Conservation (phyloP, 169 alveolate species). For the Cryptosporidium bovis region DNA sequence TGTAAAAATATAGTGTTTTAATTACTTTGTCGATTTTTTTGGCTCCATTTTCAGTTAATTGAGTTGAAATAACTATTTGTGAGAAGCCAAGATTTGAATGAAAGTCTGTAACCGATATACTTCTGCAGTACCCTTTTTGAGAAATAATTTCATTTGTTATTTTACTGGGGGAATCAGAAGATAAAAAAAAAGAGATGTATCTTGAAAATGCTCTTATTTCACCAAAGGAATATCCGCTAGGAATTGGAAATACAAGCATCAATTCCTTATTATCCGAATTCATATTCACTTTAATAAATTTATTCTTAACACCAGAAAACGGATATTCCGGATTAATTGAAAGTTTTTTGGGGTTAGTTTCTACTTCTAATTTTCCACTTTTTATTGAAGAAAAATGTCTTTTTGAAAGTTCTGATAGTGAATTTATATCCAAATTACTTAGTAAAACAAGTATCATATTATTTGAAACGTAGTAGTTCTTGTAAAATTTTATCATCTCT, state of each 20-base stretch:
- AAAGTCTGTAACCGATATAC: slow-evolving; percentile 1
- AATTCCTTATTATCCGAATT: neutral
- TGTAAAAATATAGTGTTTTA: neutral
- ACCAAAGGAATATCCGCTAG: neutral
- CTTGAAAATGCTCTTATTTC: slow-evolving; percentile 8
- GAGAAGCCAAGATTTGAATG: slow-evolving; percentile 40
- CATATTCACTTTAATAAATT: slow-evolving; percentile 9
- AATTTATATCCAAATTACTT: slow-evolving; percentile 5
- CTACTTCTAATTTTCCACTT: neutral
- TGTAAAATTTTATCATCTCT: slow-evolving; percentile 21
- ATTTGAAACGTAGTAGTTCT: slow-evolving; percentile 33
- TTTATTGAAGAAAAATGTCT: slow-evolving; percentile 27
- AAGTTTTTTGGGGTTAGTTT: slow-evolving; percentile 10
- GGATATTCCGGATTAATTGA: slow-evolving; percentile 27
- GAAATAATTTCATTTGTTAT: neutral
- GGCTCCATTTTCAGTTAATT: slow-evolving; percentile 10
- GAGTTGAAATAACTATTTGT: slow-evolving; percentile 1
- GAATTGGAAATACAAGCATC: slow-evolving; percentile 38
- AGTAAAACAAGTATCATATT: slow-evolving; percentile 29
- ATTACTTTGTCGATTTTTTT: neutral
- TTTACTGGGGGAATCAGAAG: slow-evolving; percentile 6
- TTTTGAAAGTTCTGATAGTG: neutral
- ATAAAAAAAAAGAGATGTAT: slow-evolving; percentile 8
- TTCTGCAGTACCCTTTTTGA: slow-evolving; percentile 7
- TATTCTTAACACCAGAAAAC: slow-evolving; percentile 6